phyloP scores from a whole-genome alignment of 1,284 basidiomycete genomes.

The Moniliophthora roreri region DNA sequence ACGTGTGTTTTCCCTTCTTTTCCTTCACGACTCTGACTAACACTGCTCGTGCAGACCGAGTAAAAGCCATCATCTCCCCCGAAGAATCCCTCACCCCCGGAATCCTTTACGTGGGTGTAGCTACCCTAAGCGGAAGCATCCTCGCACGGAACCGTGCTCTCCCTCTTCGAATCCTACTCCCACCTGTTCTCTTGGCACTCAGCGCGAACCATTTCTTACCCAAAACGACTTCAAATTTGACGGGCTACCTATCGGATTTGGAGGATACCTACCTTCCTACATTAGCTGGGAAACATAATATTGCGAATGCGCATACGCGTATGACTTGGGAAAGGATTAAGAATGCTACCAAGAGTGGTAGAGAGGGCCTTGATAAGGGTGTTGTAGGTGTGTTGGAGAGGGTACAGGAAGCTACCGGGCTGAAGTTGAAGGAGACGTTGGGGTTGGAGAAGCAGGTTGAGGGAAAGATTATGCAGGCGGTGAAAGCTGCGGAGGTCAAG shows the following conservation, averaged over 20 bases:
- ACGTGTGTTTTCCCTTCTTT: slow-evolving; percentile 53
- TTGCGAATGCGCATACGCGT: slow-evolving; percentile 59
- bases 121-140: slow-evolving; percentile 85
- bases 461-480: slow-evolving; percentile 20
- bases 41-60: slow-evolving; percentile 50
- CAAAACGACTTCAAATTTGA: slow-evolving; percentile 70
- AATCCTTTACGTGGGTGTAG: slow-evolving; percentile 84
- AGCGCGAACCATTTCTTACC: slow-evolving; percentile 82
- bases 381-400: slow-evolving; percentile 51
- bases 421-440: slow-evolving; percentile 67
- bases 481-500: slow-evolving; percentile 22
- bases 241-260: slow-evolving; percentile 62
- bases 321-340: slow-evolving; percentile 57
- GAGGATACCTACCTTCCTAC: slow-evolving; percentile 72
- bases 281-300: slow-evolving; percentile 67
- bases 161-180: slow-evolving; percentile 66
- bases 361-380: slow-evolving; percentile 44
- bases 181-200: slow-evolving; percentile 65
- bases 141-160: slow-evolving; percentile 76
- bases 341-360: slow-evolving; percentile 40
- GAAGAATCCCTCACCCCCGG: slow-evolving; percentile 86
- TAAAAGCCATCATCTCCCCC: slow-evolving; percentile 79
- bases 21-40: neutral
- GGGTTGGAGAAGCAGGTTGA: slow-evolving; percentile 33
- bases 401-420: slow-evolving; percentile 69